Evolutionary conservation across 1,139 yeast species (phyloP), one percentile per base, ranked within the genome.

Genomic region (Yamadazyma taylorii): DNA sequence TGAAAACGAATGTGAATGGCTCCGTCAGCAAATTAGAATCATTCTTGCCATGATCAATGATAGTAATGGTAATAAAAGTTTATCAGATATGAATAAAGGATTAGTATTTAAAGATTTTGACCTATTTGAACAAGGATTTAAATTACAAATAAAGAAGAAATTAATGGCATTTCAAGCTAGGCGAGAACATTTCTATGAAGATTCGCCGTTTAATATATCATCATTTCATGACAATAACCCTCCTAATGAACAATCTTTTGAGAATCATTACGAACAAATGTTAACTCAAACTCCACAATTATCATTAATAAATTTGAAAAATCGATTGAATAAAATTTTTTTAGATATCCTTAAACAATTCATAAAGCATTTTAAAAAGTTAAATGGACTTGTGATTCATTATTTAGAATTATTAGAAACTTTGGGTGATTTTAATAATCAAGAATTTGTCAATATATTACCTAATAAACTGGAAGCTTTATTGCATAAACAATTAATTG

Each of bases 1-100:
- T 3, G 69, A 63, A 36, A 66, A 62, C 39, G 78, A 72, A 44
- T 69, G 75, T 50, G 75, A 69, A 37, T 71, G 77, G 76, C 53
- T 71, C 38, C 50, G 75, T 35, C 75, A 71, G 45, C 76, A 71
- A 42, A 63, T 70, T 21, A 52, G 61, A 31, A 54, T 69, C 5
- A 67, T 71, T 3, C 51, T 70, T 19, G 67, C 73, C 3, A 67
- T 71, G 66, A 50, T 69, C 3, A 60, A 68, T 40, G 78, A 72
- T 39, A 43, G 40, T 17, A 47, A 47, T 11, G 75, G 75, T 0
- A 61, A 54, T 2, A 53, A 51, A 13, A 40, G 46, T 17, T 46
- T 70, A 7, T 39, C 50, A 3, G 42, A 57, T 5, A 38, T 55
- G 29, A 57, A 60, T 32, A 53, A 67, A 36, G 73, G 73, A 1